Evolutionary conservation across 1,284 basidiomycete genomes (phyloP), one percentile per base, ranked within the genome.

Genomic region (Malassezia caprae): DNA sequence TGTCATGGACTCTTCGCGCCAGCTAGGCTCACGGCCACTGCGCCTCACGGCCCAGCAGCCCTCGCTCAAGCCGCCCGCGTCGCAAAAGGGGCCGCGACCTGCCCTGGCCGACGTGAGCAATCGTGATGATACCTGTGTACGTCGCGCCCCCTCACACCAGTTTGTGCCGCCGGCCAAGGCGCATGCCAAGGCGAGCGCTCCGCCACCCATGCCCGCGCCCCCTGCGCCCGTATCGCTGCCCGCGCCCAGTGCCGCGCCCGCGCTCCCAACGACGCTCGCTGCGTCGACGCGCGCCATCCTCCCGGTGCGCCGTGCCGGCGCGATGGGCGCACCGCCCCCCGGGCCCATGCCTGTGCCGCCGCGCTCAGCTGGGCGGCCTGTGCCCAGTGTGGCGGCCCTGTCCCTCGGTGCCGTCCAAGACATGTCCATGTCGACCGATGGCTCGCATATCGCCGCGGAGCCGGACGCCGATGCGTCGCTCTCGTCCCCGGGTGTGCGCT

Each of bases 41-140:
- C 48, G 48, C 17, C 48, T 56, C n/a, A 50, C 41, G 17, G 54
- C 48, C 6, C 40, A 43, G 48, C 48, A 34, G 48, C 54, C 54
- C n/a, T 45, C 48, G 21, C 54, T 56, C n/a, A 34, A 47, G 30
- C 30, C 30, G 44, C 43, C 48, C 3, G n/a, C 30, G 15, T 27
- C 24, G 10, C 50, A 37, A 4, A 40, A 48, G 23, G 43, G n/a
- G 8, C 44, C 44, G 12, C 55, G 55, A 11, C 27, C 55, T 1
- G 55, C 55, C 8, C 32, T 57, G 12, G 55, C 48, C 19, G 55
- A 57, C 31, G 55, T 57, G 49, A 57, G 55, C 55, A 57, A 57
- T 30, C 41, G 55, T 17, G 47, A 55, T 13, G 31, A 43, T 39
- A 19, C 41, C n/a, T 42, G 12, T 26, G 24, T 15, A 21, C 13